Base-by-base conservation (phyloP, 305 asterid species). In the Fraxinus nigra region DNA sequence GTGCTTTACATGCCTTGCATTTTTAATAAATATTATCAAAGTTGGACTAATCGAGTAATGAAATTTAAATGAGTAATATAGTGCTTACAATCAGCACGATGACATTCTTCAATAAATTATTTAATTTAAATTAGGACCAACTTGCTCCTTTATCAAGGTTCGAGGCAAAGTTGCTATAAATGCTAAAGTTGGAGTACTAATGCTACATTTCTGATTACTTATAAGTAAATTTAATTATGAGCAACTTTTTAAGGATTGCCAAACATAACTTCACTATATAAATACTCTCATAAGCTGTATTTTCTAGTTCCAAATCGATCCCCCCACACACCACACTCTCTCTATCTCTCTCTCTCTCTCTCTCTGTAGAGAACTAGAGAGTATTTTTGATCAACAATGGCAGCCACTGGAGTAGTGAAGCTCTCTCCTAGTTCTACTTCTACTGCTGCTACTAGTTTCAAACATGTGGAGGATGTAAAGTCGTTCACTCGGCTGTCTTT, bases 401-500 rank as follows among this genome's bases (percentile, higher is more conserved):
- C 89, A 22, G 84, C 90, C 65, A 82, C 85, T 59, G 85, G 83
- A 18, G 81, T 72, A 34, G n/a, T 80, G 67, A 85, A 83, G 33
- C 78, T 84, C 80, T 33, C 79, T 83, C 86, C 85, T 24, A 72
- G 32, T 74, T 16, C 82, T 56, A 75, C 40, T 74, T 18, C 82
- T 54, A 32, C 78, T 24, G 65, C 87, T 72, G 22, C 54, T 51
- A 3, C 77, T 3, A 82, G 77, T 20, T 76, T 14, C 77, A 65
- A 7, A 1, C 73, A 28, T 14, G 81, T 63, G 72, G 85, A 76
- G 7, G 80, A 72, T 63, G 75, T 75, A 33, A 70, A 81, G 80
- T n/a, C 89, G 82, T 79, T 20, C 32, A 81, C 82, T 76, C 83
- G 84, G 0, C 83, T 89, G 76, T 87, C 95, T 34, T 92, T 89